phyloP scores from a whole-genome alignment of 495 filamentous ascomycete species.

The Hyphodiscus hymeniophilus region DNA sequence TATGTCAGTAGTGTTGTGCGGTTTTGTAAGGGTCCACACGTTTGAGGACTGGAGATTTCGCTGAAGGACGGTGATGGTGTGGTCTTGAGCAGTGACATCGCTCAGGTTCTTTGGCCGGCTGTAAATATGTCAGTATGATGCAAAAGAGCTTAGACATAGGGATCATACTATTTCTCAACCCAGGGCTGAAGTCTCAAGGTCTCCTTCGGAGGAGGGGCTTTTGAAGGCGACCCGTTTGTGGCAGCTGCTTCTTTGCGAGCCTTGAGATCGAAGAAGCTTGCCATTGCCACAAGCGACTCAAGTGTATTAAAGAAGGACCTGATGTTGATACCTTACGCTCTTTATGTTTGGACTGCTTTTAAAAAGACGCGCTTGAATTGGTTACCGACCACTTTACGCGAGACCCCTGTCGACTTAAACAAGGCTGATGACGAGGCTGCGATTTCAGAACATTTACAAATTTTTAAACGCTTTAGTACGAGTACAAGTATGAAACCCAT shows the following conservation, averaged over 20 bases:
- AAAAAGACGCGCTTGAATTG: neutral
- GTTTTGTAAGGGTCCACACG: constrained; percentile 34
- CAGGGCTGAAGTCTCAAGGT: constrained; percentile 71
- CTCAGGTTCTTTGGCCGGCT: constrained; percentile 89
- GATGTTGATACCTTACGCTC: no score
- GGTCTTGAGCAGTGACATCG: constrained; percentile 96
- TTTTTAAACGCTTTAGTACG: no score
- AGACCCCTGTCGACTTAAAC: neutral
- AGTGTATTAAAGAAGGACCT: no score
- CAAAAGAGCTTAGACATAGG: neutral
- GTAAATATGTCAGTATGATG: constrained; percentile 5
- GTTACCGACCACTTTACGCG: constrained; percentile 1
- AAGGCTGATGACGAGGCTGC: no score
- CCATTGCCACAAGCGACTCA: constrained; percentile 18
- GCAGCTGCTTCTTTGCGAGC: constrained; percentile 78
- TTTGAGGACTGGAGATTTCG: constrained; percentile 92
- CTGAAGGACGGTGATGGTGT: constrained; percentile 87
- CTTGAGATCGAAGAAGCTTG: constrained; percentile 83
- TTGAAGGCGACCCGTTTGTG: constrained; percentile 38
- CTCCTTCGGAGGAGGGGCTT: constrained; percentile 52
- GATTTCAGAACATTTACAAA: no score
- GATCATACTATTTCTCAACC: constrained; percentile 97
- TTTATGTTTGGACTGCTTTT: neutral
- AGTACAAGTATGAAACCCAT: no score
- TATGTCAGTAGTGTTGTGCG: neutral